Conservation (phyloP, 2,329 filamentous ascomycete species). For the Lithohypha guttulata region DNA sequence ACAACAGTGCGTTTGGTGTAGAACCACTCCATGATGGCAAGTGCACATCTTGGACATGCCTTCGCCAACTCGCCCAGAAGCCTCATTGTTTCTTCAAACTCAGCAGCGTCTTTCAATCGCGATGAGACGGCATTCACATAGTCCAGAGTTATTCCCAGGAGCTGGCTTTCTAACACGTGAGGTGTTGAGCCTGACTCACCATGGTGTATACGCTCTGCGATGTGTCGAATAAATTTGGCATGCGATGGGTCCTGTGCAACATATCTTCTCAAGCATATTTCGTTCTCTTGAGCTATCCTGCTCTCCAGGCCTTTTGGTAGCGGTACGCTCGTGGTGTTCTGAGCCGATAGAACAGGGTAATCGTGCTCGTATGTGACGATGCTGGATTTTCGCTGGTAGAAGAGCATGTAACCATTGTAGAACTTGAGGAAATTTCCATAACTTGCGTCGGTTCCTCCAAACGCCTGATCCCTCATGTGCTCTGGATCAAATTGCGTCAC, state of each 20-base stretch:
- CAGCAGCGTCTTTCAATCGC: constrained; percentile 56
- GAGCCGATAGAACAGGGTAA: constrained; percentile 35
- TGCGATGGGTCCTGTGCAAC: constrained; percentile 68
- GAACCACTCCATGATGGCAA: constrained; percentile 17
- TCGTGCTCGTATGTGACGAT: constrained; percentile 45
- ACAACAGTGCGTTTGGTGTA: constrained; percentile 10
- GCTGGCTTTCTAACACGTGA: constrained; percentile 34
- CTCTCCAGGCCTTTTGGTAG: constrained; percentile 37
- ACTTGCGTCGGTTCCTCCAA: constrained; percentile 57
- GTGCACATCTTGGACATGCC: constrained; percentile 15
- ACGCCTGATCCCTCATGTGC: constrained; percentile 65
- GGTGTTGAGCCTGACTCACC: constrained; percentile 39
- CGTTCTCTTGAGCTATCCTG: constrained; percentile 61
- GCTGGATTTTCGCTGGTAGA: constrained; percentile 73
- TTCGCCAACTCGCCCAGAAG: constrained; percentile 45
- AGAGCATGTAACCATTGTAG: constrained; percentile 92
- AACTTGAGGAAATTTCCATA: constrained; percentile 47
- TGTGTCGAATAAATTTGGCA: constrained; percentile 51
- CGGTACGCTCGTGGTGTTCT: constrained; percentile 39
- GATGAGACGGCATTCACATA: constrained; percentile 68
- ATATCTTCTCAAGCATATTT: constrained; percentile 61
- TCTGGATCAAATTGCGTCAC: constrained; percentile 65
- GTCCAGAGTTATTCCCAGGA: constrained; percentile 35
- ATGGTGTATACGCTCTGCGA: constrained; percentile 49
- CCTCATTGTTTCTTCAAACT: constrained; percentile 47